phyloP scores from a whole-genome alignment of 129 eudicot genomes.

The Centella asiatica region DNA sequence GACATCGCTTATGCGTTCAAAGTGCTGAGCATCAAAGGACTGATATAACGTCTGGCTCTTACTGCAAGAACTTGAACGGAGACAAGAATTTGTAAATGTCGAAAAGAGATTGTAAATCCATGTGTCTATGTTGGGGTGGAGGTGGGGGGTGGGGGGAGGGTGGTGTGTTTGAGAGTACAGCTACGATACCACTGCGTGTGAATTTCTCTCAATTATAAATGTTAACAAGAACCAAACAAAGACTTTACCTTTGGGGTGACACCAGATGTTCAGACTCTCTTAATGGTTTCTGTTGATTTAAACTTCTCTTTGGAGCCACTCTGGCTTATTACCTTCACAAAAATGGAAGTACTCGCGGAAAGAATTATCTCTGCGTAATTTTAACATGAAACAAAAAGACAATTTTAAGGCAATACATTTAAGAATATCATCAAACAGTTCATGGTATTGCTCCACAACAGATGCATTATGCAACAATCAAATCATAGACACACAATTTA shows the following conservation, averaged over 20 bases:
- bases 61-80: not conserved
- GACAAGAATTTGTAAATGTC: not conserved
- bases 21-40: not conserved
- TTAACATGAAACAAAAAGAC: not conserved
- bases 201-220: not conserved
- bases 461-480: no score
- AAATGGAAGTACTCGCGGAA: not conserved
- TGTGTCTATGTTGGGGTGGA: not conserved
- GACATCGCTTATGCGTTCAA: not conserved
- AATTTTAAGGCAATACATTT: not conserved
- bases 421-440: not conserved
- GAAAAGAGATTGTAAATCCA: not conserved
- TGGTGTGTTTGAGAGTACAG: not conserved
- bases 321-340: not conserved
- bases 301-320: slow-evolving; percentile 3
- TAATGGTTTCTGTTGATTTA: not conserved
- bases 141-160: no score
- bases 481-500: no score
- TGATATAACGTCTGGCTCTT: not conserved
- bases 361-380: no score
- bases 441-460: no score
- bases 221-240: not conserved
- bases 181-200: not conserved
- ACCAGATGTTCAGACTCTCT: not conserved
- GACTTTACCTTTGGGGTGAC: not conserved